Evolutionary conservation across 257 asterid species (phyloP).

Genomic region (Solanum pinnatisectum): DNA sequence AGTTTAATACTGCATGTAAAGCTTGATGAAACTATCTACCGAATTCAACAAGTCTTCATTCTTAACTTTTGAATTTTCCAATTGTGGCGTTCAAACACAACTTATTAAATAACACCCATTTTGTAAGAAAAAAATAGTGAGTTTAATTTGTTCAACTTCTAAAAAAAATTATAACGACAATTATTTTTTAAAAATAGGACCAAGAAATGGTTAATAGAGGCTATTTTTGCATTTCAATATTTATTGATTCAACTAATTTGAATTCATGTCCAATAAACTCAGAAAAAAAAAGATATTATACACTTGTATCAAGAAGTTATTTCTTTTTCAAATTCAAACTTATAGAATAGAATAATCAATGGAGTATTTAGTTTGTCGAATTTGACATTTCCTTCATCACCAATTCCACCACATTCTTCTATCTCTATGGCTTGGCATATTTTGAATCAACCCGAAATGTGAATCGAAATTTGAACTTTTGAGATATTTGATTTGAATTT

Average conservation of each 20-base stretch:
- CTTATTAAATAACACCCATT: not conserved
- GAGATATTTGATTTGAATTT: too few species aligned
- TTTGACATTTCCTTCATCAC: not conserved
- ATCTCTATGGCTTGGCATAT: too few species aligned
- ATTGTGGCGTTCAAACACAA: not conserved
- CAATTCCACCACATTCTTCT: not conserved
- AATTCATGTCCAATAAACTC: fast-evolving
- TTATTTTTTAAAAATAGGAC: not conserved
- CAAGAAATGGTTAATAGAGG: not conserved
- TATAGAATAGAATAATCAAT: not conserved
- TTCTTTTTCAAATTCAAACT: not conserved
- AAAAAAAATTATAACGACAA: not conserved
- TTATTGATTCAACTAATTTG: not conserved
- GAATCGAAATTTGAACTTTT: too few species aligned
- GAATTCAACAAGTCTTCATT: not conserved
- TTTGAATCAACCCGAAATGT: too few species aligned
- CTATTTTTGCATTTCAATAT: not conserved
- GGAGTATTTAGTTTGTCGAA: not conserved
- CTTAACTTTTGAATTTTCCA: not conserved
- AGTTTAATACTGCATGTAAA: not conserved
- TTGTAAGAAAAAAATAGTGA: not conserved
- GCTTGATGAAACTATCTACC: not conserved
- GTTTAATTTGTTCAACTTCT: not conserved
- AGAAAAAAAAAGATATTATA: not conserved
- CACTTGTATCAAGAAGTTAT: not conserved